Base-by-base conservation (phyloP, 495 filamentous ascomycete species). In the Lophiotrema nucula region DNA sequence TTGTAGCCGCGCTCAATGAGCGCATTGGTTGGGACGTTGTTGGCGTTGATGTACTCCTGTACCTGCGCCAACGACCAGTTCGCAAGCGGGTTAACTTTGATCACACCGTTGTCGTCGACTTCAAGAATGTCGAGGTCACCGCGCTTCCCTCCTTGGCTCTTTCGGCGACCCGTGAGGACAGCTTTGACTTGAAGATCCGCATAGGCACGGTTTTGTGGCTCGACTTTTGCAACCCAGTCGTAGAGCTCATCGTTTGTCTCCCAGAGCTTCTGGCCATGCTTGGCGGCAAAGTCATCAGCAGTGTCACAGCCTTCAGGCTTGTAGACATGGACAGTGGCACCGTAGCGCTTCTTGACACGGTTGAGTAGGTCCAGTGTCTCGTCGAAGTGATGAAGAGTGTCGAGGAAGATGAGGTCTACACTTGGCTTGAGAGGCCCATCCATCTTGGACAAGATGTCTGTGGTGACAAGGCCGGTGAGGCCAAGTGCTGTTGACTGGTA, bases 401-500 rank as follows among this genome's bases (percentile, higher is more conserved):
- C 91, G 63, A 97, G 86, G 81, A 97, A 98, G 75, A 98, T 89
- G 47, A 95, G 82, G 67, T 97, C 90, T 60, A 96, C 83, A 38
- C 77, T 72, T 24, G 83, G 74, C 57, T 88, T 81, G 64, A 97
- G 60, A 10, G 68, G 63, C 49, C 56, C 64, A 27, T 68, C 50
- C 18, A 74, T 77, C 69, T 90, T 89, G 57, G 92, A 92, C 22
- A 97, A 82, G 84, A 98, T 96, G 72, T 98, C 93, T 64, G 97
- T 74, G 54, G 92, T 97, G 45, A 88, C 93, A 22, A 98, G 84
- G 45, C 93, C 93, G 4, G 92, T 95, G 38, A 97, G 78, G 38
- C 93, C 93, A 65, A 98, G 97, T 35, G 93, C 92, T n/a, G 93
- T 97, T 41, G 91, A 92, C 76, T 98, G 93, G 76, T 86, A 97